Conservation (phyloP, 2,329 filamentous ascomycete species). For the Metarhizium humberi region DNA sequence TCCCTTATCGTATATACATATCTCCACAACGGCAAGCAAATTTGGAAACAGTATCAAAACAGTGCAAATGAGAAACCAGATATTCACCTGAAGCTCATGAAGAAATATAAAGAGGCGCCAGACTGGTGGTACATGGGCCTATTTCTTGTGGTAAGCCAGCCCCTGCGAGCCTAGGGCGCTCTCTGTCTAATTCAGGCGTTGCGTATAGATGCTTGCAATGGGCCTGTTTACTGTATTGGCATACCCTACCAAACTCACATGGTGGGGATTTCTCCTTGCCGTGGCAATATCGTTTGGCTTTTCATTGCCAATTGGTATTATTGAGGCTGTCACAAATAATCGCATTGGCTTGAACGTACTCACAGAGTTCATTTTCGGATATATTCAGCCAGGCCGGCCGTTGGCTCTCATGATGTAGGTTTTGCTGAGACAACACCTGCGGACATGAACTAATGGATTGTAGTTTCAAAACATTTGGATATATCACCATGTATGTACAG, state of each 20-base stretch:
- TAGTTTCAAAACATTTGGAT: slow-evolving; percentile 55
- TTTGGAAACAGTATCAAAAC: slow-evolving; percentile 53
- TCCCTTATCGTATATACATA: slow-evolving; percentile 59
- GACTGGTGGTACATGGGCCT: slow-evolving; percentile 55
- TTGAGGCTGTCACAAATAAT: slow-evolving; percentile 61
- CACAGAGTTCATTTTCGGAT: slow-evolving; percentile 66
- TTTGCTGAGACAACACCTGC: neutral
- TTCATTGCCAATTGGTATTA: slow-evolving; percentile 58
- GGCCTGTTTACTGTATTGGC: slow-evolving; percentile 46
- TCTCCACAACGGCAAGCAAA: slow-evolving; percentile 57
- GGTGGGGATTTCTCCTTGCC: slow-evolving; percentile 64
- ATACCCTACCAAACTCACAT: slow-evolving; percentile 58
- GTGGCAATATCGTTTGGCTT: slow-evolving; percentile 56
- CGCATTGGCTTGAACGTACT: slow-evolving; percentile 66
- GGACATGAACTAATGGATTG: neutral
- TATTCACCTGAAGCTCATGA: slow-evolving; percentile 56
- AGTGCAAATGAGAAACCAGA: slow-evolving; percentile 52
- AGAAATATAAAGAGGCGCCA: slow-evolving; percentile 52
- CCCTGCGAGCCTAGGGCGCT: too few relatives aligned
- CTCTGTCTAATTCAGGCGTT: neutral
- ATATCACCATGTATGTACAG: slow-evolving; percentile 43
- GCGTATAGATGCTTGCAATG: slow-evolving; percentile 39
- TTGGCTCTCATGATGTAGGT: slow-evolving; percentile 63
- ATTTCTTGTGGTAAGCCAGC: slow-evolving; percentile 39
- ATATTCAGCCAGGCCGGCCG: slow-evolving; percentile 64